Conservation (phyloP, 2,329 filamentous ascomycete genomes). For the Fusarium tjaetaba region DNA sequence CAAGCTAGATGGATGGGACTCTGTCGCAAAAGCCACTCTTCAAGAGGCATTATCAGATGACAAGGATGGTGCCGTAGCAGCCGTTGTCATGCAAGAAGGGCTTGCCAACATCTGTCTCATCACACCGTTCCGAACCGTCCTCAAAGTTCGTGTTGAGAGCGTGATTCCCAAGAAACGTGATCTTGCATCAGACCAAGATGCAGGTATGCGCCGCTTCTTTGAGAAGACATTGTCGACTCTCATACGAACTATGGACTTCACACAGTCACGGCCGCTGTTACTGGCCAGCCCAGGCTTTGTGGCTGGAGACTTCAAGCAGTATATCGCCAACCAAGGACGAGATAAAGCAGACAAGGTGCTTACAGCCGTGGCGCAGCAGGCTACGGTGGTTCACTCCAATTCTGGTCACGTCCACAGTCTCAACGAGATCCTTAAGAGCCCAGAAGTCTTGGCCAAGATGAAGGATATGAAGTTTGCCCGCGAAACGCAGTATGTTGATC, state of each 20-base stretch:
- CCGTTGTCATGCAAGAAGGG: slow-evolving; percentile 93
- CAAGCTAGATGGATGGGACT: slow-evolving; percentile 89
- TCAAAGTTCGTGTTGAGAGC: slow-evolving; percentile 71
- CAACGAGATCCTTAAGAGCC: slow-evolving; percentile 85
- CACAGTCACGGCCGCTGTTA: slow-evolving; percentile 75
- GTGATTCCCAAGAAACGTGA: slow-evolving; percentile 74
- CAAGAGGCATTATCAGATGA: slow-evolving; percentile 82
- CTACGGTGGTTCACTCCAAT: slow-evolving; percentile 82
- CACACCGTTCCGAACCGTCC: slow-evolving; percentile 80
- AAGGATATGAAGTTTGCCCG: slow-evolving; percentile 88
- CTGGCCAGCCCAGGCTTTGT: slow-evolving; percentile 91
- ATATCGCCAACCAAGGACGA: slow-evolving; percentile 69
- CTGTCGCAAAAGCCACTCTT: slow-evolving; percentile 81
- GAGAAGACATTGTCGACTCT: slow-evolving; percentile 80
- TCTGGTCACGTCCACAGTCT: slow-evolving; percentile 89
- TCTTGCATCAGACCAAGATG: slow-evolving; percentile 71
- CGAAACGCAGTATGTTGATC: slow-evolving; percentile 86
- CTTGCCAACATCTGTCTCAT: slow-evolving; percentile 85
- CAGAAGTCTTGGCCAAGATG: slow-evolving; percentile 79
- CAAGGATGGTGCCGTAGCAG: slow-evolving; percentile 83
- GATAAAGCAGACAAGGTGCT: slow-evolving; percentile 75
- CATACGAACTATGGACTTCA: slow-evolving; percentile 80
- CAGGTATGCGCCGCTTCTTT: slow-evolving; percentile 79
- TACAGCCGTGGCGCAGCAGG: slow-evolving; percentile 67
- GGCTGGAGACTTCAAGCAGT: slow-evolving; percentile 81